A percentile compares a stretch with the other conserved stretches of the same genome.
Evolutionary conservation across 2,329 filamentous ascomycete genomes (phyloP).

Genomic region (Teratosphaeria epicoccoides): DNA sequence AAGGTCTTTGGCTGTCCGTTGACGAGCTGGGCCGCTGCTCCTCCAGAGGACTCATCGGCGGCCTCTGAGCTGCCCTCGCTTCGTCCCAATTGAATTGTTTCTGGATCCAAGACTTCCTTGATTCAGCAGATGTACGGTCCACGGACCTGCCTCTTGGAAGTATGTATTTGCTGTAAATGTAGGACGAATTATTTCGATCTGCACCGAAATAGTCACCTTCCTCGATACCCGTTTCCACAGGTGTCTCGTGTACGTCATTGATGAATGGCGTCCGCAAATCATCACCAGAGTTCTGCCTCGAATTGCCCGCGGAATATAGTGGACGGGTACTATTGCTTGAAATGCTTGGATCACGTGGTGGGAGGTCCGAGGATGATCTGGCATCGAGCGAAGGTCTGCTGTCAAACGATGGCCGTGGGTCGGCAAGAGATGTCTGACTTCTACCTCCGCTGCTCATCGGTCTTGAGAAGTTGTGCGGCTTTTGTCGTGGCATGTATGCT

Average conservation of each 20-base stretch:
- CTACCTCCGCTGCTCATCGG: conserved; percentile 61
- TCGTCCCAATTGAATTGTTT: conserved; percentile 53
- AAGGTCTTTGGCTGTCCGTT: no score
- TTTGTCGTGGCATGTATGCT: conserved; percentile 11
- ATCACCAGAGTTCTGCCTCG: conserved; percentile 31
- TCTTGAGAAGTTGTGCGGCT: conserved; percentile 81
- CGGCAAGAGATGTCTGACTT: conserved; percentile 20
- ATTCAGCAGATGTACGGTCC: conserved; percentile 55
- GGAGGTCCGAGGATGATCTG: conserved; percentile 15
- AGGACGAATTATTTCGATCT: conserved; percentile 49
- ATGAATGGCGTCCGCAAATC: conserved; percentile 5
- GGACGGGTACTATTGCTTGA: conserved; percentile 18
- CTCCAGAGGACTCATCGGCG: not conserved
- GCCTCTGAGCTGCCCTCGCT: not conserved
- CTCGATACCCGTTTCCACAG: not conserved
- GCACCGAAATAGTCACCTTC: conserved; percentile 5
- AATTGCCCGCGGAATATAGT: conserved; percentile 12
- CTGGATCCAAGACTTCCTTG: conserved; percentile 39
- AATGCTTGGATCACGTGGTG: conserved; percentile 14
- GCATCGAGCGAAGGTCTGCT: conserved; percentile 20
- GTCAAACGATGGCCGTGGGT: conserved; percentile 15
- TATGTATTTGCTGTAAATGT: conserved; percentile 75
- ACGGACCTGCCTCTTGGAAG: conserved; percentile 71
- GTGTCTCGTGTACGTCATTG: conserved; percentile 1
- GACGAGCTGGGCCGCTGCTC: no score